A percentile compares a stretch with the other conserved stretches of the same genome.
Evolutionary conservation across 495 filamentous ascomycete species (phyloP).

Genomic region (Trichocladium antarcticum): DNA sequence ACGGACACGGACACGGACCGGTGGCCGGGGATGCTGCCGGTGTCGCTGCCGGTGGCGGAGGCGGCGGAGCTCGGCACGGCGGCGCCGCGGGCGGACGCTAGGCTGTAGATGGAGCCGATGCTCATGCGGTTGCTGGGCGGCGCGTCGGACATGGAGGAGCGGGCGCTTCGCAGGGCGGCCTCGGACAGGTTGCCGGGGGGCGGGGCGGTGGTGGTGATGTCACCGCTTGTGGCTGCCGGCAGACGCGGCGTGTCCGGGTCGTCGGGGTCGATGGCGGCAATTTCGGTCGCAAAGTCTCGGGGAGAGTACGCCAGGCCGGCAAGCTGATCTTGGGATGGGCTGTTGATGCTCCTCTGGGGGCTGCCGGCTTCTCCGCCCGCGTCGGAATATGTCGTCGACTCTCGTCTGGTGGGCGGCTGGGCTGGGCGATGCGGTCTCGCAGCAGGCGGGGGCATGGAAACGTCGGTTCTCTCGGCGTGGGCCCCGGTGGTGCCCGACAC

Average conservation of each 20-base stretch:
- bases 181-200: constrained; percentile 40
- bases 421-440: constrained; percentile 2
- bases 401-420: constrained; percentile 18
- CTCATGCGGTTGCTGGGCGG: constrained; percentile 52
- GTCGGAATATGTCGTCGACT: constrained; percentile 15
- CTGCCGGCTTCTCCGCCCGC: too few species aligned
- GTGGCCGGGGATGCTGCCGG: constrained; percentile 20
- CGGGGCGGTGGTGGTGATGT: constrained; percentile 22
- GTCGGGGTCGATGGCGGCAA: constrained; percentile 19
- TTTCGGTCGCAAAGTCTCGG: constrained; percentile 16
- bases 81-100: constrained; percentile 43
- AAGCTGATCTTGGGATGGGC: constrained; percentile 22
- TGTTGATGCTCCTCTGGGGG: constrained; percentile 18
- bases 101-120: constrained; percentile 53
- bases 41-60: constrained; percentile 34
- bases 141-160: constrained; percentile 27
- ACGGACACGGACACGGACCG: constrained; percentile 25
- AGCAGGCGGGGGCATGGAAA: constrained; percentile 49
- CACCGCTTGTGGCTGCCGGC: constrained; percentile 18
- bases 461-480: constrained; percentile 44
- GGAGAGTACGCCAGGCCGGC: constrained; percentile 13
- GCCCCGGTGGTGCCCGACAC: constrained; percentile 41
- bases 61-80: constrained; percentile 31
- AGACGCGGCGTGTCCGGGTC: constrained; percentile 37
- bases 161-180: constrained; percentile 32